phyloP scores from a whole-genome alignment of 352 stramenopile species.

The Pythium angustatum region DNA sequence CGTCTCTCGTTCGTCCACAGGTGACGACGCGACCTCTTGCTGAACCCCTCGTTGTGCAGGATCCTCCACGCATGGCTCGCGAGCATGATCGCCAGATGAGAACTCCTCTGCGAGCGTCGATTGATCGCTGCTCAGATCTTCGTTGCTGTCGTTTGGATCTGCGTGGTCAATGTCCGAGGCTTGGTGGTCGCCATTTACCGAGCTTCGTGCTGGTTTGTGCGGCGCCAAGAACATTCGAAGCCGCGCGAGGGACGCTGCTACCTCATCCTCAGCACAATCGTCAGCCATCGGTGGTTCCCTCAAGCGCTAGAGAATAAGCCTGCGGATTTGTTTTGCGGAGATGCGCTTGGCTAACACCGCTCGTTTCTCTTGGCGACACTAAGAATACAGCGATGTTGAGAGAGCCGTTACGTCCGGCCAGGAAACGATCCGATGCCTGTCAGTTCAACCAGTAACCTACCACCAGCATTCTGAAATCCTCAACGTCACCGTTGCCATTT shows the following conservation, averaged over 20 bases:
- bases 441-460: no score
- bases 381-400: no score
- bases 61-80: no score
- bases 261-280: slow-evolving; percentile 13
- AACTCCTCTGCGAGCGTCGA: slow-evolving; percentile 16
- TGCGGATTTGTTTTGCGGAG: no score
- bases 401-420: no score
- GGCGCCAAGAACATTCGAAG: slow-evolving; percentile 40
- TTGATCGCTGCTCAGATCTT: slow-evolving; percentile 17
- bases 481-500: no score
- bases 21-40: background rate
- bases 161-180: no score
- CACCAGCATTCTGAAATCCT: no score
- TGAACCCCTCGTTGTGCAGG: no score
- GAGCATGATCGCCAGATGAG: background rate
- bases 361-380: no score
- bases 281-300: slow-evolving; percentile 10
- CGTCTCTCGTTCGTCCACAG: slow-evolving; percentile 21
- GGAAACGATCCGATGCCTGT: no score
- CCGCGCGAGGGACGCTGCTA: slow-evolving; percentile 32
- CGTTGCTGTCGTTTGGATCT: background rate
- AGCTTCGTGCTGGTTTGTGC: slow-evolving; percentile 17
- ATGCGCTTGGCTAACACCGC: no score
- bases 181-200: background rate
- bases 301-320: background rate